Percentiles rank a stretch among this genome's conserved stretches.
These are phyloP conservation scores for Ganoderma leucocontextum DNA, from an alignment of 1,284 basidiomycete species.

Conservation along the genomic window DNA sequence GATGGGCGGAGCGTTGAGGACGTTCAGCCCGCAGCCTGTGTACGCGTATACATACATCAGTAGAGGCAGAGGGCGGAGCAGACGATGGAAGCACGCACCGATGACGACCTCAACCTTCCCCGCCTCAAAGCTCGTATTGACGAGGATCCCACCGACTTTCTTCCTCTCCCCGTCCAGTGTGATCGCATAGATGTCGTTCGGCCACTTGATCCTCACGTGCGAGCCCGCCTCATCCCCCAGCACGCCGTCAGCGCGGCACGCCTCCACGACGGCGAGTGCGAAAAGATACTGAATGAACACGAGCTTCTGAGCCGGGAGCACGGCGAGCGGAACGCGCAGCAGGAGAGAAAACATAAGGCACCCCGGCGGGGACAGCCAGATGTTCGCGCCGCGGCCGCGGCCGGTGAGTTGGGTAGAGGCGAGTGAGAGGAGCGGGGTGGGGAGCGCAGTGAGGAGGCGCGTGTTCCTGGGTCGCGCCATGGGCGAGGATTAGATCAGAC, in stretches of 20 bases:
- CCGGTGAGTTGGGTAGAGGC: slow-evolving; percentile 91
- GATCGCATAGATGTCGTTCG: slow-evolving; percentile 93
- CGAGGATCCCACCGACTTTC: slow-evolving; percentile 92
- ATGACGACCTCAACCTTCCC: slow-evolving; percentile 82
- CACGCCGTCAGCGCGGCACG: slow-evolving; percentile 64
- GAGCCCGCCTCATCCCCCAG: slow-evolving; percentile 61
- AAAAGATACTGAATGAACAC: slow-evolving; percentile 98
- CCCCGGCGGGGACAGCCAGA: slow-evolving; percentile 93
- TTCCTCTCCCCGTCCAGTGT: slow-evolving; percentile 59
- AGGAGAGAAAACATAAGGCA: slow-evolving; percentile 90
- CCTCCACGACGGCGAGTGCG: slow-evolving; percentile 90
- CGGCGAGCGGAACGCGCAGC: slow-evolving; percentile 64
- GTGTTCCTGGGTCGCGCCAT: slow-evolving; percentile 68
- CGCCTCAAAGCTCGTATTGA: slow-evolving; percentile 86
- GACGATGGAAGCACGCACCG: slow-evolving; percentile 55
- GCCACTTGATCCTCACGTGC: slow-evolving; percentile 92
- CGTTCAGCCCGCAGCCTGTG: slow-evolving; percentile 90
- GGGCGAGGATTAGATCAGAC: slow-evolving; percentile 8
- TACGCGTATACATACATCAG: slow-evolving; percentile 5
- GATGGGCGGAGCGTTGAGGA: slow-evolving; percentile 86
- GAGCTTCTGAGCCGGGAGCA: slow-evolving; percentile 71
- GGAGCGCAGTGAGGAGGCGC: slow-evolving; percentile 72
- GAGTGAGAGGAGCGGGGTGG: slow-evolving; percentile 81
- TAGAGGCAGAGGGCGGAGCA: neutral
- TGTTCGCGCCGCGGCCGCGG: slow-evolving; percentile 88